Conservation (phyloP, 768 basidiomycete species). For the Boletus reticuloceps region DNA sequence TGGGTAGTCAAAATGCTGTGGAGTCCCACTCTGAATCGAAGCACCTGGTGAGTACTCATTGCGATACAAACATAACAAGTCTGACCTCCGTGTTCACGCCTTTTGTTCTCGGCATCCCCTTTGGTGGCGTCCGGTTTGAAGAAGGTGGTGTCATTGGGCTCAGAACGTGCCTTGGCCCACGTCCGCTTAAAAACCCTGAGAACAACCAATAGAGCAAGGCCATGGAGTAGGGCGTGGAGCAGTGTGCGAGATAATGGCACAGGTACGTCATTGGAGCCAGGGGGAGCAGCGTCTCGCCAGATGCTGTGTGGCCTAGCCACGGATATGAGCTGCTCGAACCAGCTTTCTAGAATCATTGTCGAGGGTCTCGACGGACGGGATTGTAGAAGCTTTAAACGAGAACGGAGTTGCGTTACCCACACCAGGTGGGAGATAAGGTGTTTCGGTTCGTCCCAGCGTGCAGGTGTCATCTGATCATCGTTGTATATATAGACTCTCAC, state of each 20-base stretch:
- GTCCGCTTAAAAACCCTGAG: slow-evolving; percentile 15
- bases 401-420: not conserved
- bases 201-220: slow-evolving; percentile 4
- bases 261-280: slow-evolving; percentile 24
- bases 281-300: not conserved
- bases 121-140: not conserved
- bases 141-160: not conserved
- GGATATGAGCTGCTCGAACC: slow-evolving; percentile 11
- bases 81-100: slow-evolving; percentile 24
- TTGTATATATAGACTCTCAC: not conserved
- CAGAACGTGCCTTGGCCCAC: not conserved
- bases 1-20: slow-evolving; percentile 52
- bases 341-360: slow-evolving; percentile 6
- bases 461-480: not conserved
- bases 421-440: not conserved
- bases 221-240: slow-evolving; percentile 19
- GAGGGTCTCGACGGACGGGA: not conserved
- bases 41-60: not conserved
- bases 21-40: slow-evolving; percentile 48
- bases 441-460: not conserved
- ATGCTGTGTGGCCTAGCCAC: not conserved
- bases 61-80: not conserved
- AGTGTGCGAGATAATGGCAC: slow-evolving; percentile 1
- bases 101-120: slow-evolving; percentile 15
- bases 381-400: not conserved